Evolutionary conservation across 306 rosid genomes (phyloP).

Genomic region (Vigna nakashimae): DNA sequence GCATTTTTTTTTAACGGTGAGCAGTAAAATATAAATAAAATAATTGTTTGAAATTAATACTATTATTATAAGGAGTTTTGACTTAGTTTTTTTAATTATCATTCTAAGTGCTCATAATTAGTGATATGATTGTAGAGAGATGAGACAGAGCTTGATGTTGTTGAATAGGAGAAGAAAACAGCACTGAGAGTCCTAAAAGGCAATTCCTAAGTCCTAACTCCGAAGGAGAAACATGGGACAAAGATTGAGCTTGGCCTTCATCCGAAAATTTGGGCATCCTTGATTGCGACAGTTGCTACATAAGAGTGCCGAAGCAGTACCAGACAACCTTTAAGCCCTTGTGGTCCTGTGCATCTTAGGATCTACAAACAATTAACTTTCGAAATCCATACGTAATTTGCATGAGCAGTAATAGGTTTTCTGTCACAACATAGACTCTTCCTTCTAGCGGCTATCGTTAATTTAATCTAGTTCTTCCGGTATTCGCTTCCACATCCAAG

Average conservation of each 20-base stretch:
- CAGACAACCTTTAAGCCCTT: conserved; percentile 16
- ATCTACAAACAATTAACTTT: neutral
- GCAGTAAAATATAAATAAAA: too few species aligned
- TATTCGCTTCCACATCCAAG: neutral
- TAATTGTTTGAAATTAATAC: too few species aligned
- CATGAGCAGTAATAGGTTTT: neutral
- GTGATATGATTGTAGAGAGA: neutral
- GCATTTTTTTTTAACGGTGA: too few species aligned
- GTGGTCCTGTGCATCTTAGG: conserved; percentile 23
- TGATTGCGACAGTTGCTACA: conserved; percentile 28
- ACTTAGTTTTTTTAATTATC: neutral
- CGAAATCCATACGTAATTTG: neutral
- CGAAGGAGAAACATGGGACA: neutral
- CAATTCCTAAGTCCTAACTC: neutral
- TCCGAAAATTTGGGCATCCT: conserved; percentile 12
- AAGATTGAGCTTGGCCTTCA: neutral
- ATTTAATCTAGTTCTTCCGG: too few species aligned
- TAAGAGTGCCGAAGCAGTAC: conserved; percentile 1
- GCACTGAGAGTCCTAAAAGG: neutral
- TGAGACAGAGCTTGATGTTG: neutral
- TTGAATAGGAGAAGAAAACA: neutral
- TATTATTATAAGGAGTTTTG: neutral
- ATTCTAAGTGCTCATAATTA: neutral
- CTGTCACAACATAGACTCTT: neutral
- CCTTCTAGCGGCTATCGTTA: too few species aligned